Evolutionary conservation across 2,329 filamentous ascomycete genomes (phyloP), one percentile per base, ranked within the genome.

Genomic region (Thielaviopsis ethacetica): DNA sequence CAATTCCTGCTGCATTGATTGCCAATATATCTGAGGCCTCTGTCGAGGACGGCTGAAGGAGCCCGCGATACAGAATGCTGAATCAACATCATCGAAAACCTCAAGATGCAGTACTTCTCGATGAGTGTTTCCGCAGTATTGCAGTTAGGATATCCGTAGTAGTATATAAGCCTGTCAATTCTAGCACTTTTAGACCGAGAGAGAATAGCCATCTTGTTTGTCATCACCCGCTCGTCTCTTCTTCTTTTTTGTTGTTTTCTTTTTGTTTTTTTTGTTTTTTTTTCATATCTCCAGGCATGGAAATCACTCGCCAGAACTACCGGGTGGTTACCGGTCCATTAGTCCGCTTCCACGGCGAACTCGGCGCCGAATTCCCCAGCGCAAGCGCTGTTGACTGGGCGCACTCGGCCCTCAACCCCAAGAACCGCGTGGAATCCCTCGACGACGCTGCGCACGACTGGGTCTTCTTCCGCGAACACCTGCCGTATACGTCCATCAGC

Each of bases 401-500:
- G 1, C 3, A 19, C 1, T 58, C 56, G 47, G 19, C 49, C 9
- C 26, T 34, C 10, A 53, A 53, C 22, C 56, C 56, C 9, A 52
- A 53, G 50, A 58, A 58, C 30, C 7, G 56, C 12, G 34, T 53
- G n/a, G 56, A 44, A n/a, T 44, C 38, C n/a, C 3, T n/a, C n/a
- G 2, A 15, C 2, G 38, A 58, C 30, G 17, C 2, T 12, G n/a
- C 53, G 54, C 56, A 26, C 15, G 22, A 53, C 9, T 58, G 56
- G 50, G 27, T 53, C n/a, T 53, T 58, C 6, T 58, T 58, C 24
- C 30, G 56, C 4, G 56, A 53, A 44, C 56, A 58, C 26, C 26
- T 58, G 5, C 56, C 56, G 12, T 58, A 58, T 49, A 51, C 51
- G 9, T 58, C 26, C 22, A 26, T 58, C 7, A 53, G 49, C 21